phyloP scores from a whole-genome alignment of 164 flowering plant species.

The Nelumbo lutea region DNA sequence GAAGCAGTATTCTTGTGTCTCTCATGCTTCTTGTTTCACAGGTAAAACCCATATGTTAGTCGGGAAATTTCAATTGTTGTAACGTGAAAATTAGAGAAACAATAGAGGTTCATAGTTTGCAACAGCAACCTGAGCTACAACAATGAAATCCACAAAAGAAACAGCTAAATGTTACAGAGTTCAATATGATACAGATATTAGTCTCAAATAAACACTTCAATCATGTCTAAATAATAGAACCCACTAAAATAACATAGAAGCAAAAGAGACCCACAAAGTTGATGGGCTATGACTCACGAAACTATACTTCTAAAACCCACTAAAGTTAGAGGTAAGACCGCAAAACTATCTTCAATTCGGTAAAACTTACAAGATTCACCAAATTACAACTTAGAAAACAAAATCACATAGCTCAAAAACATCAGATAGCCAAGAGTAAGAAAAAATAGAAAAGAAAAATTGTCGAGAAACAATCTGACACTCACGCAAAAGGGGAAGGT shows the following conservation, averaged over 20 bases:
- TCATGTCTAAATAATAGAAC: neutral
- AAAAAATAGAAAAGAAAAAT: neutral
- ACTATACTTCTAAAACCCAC: neutral
- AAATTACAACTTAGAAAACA: neutral
- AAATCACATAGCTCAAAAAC: neutral
- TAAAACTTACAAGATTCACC: neutral
- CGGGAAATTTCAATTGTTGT: too few species aligned
- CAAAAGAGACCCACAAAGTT: neutral
- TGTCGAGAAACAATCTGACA: neutral
- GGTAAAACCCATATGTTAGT: too few species aligned
- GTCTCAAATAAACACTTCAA: neutral
- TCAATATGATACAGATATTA: neutral
- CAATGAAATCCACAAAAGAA: neutral
- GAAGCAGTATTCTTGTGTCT: too few species aligned
- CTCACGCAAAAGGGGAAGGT: constrained; percentile 99
- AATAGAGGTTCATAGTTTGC: neutral
- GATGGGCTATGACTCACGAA: neutral
- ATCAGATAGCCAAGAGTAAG: neutral
- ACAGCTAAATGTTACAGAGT: neutral
- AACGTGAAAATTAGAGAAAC: too few species aligned
- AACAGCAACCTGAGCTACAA: neutral
- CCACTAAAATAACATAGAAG: neutral
- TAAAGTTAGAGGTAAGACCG: neutral
- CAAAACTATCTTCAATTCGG: neutral
- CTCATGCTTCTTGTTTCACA: too few species aligned